Evolutionary conservation across 441 rosid species (phyloP).

Genomic region (Euphorbia schlechtendalii): DNA sequence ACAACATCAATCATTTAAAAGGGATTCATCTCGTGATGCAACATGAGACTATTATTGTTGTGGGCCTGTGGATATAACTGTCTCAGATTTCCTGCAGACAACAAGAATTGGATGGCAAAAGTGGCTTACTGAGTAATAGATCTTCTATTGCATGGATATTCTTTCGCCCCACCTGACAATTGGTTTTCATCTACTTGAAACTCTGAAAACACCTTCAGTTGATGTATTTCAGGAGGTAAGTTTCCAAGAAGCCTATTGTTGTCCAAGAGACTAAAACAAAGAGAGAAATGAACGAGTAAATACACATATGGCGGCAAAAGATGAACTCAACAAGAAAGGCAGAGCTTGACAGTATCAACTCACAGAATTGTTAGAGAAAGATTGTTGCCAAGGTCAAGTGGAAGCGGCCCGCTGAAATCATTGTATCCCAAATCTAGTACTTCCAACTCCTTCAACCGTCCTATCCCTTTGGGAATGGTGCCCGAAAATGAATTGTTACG

Average conservation of each 20-base stretch:
- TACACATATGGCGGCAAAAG: slow-evolving; percentile 7
- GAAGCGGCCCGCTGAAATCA: slow-evolving; percentile 60
- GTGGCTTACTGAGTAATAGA: slow-evolving; percentile 25
- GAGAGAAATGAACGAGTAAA: neutral
- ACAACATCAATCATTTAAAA: too few relatives aligned
- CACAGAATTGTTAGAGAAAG: slow-evolving; percentile 45
- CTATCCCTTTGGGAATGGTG: slow-evolving; percentile 60
- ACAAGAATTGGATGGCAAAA: neutral
- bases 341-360: slow-evolving; percentile 18
- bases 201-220: slow-evolving; percentile 39
- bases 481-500: slow-evolving; percentile 86
- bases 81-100: too few relatives aligned
- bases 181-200: slow-evolving; percentile 35
- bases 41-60: too few relatives aligned
- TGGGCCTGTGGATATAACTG: too few relatives aligned
- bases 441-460: slow-evolving; percentile 63
- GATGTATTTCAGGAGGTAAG: slow-evolving; percentile 34
- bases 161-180: slow-evolving; percentile 24
- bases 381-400: slow-evolving; percentile 36
- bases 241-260: slow-evolving; percentile 38
- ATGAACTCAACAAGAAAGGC: slow-evolving; percentile 12
- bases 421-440: slow-evolving; percentile 78
- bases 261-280: slow-evolving; percentile 42
- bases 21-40: too few relatives aligned
- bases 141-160: slow-evolving; percentile 26